Evolutionary conservation across 805 yeast genomes (phyloP), one percentile per base, ranked within the genome.

Genomic region (Pichia kluyveri): DNA sequence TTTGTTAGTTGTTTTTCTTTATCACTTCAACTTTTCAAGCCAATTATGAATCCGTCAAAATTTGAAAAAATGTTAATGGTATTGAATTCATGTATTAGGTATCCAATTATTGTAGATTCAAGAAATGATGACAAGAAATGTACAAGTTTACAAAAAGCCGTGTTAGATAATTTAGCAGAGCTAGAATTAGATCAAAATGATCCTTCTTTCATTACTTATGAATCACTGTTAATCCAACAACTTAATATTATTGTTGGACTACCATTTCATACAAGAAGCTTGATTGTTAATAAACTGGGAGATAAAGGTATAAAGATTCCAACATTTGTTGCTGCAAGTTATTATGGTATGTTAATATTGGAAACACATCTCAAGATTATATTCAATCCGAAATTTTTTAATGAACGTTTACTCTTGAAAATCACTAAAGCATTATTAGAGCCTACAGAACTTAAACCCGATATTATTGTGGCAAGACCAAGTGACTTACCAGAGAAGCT

Each of bases 71-170:
- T 84, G n/a, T 62, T 87, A 37, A 67, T 67, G n/a, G 65, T 81
- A 6, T 72, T 91, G 57, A 78, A 77, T 56, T 70, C 80, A 15
- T 79, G 88, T 49, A 77, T 85, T 1, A 68, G 86, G 39, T 88
- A 84, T 61, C 95, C 95, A 1, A 72, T 84, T 12, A 68, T 87
- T 37, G 84, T 88, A 9, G 77, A 70, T 31, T 71, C 70, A 52
- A 69, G 69, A 34, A 60, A 67, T 5, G 96, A 88, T 59, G 67
- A 70, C 39, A 57, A 63, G 18, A 76, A 74, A 26, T 77, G 80
- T 45, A 77, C 96, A 0, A 70, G 72, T 10, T 65, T 91, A 40
- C 98, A 90, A 58, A 52, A 57, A 1, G 66, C 79, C 0, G 79
- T 86, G 1, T 58, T 86, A 30, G 68, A 67, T 0, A 76, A 76